Conservation (phyloP, 1,284 basidiomycete genomes). For the Ceratobasidium sp. region DNA sequence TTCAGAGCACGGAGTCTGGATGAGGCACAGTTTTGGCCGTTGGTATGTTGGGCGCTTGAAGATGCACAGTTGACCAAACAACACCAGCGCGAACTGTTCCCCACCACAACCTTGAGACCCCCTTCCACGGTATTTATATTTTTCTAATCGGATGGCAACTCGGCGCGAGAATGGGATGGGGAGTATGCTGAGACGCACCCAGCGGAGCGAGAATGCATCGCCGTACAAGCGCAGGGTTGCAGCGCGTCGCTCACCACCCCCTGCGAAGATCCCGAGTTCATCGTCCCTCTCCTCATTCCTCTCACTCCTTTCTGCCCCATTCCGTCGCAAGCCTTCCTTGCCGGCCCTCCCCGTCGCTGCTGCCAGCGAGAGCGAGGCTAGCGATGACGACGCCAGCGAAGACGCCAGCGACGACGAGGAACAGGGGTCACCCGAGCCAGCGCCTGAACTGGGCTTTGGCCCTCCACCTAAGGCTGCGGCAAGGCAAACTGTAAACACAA, state of each 20-base stretch:
- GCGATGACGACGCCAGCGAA: conserved; percentile 22
- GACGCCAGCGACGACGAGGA: conserved; percentile 11
- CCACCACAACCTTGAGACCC: conserved; percentile 17
- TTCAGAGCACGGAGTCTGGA: not conserved
- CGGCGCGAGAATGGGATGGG: conserved; percentile 31
- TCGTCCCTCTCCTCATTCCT: conserved; percentile 36
- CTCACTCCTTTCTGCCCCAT: conserved; percentile 19
- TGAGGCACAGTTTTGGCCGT: not conserved
- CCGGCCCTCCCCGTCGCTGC: not conserved
- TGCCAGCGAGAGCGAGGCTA: conserved; percentile 18
- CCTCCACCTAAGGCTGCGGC: not conserved
- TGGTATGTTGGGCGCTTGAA: not conserved
- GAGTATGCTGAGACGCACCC: conserved; percentile 26
- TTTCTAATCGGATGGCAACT: conserved; percentile 29
- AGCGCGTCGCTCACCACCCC: conserved; percentile 7
- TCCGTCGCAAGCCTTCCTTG: conserved; percentile 16
- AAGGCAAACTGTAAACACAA: not conserved
- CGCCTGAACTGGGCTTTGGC: conserved; percentile 1
- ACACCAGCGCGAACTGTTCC: conserved; percentile 12
- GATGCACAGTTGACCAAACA: not conserved
- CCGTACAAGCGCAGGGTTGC: conserved; percentile 17
- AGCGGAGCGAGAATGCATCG: conserved; percentile 23
- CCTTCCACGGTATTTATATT: conserved; percentile 15
- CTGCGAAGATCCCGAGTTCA: conserved; percentile 18
- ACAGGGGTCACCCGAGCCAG: not conserved